Conservation (phyloP, 2,329 filamentous ascomycete species). For the Cytospora leucostoma region DNA sequence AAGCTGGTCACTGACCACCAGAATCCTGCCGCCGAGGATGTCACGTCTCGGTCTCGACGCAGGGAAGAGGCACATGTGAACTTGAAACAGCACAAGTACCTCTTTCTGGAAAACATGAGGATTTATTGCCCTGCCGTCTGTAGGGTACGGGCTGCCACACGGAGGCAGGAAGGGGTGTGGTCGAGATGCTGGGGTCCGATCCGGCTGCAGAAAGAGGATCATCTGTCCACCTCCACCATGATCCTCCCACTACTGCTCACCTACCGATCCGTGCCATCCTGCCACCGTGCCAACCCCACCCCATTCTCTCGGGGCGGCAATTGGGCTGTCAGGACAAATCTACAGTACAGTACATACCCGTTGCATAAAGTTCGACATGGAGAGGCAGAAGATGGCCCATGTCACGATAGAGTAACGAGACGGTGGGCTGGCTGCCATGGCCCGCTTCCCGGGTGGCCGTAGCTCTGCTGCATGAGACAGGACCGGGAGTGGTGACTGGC, state of each 20-base stretch:
- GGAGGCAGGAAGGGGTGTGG: too few relatives aligned
- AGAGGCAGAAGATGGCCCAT: neutral
- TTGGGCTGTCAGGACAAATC: neutral
- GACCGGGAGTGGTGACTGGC: constrained; percentile 2
- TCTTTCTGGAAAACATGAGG: constrained; percentile 6
- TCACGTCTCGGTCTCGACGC: constrained; percentile 5
- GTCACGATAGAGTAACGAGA: neutral
- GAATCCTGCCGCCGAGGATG: neutral
- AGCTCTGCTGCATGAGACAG: constrained; percentile 10
- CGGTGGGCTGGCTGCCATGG: neutral
- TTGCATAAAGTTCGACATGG: too few relatives aligned
- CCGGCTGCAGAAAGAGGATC: constrained; percentile 6
- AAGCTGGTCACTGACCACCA: neutral
- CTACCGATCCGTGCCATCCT: neutral
- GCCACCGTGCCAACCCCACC: constrained; percentile 2
- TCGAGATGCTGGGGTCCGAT: constrained; percentile 5
- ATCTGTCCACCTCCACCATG: constrained; percentile 2
- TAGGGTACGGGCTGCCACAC: too few relatives aligned
- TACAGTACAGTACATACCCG: neutral
- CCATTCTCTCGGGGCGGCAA: neutral
- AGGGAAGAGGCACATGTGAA: constrained; percentile 8
- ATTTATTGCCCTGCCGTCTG: neutral
- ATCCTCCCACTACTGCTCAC: constrained; percentile 1
- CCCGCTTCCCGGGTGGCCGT: too few relatives aligned
- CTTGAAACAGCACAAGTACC: neutral